Conservation (phyloP, 352 stramenopile species). For the Phytophthora sojae region DNA sequence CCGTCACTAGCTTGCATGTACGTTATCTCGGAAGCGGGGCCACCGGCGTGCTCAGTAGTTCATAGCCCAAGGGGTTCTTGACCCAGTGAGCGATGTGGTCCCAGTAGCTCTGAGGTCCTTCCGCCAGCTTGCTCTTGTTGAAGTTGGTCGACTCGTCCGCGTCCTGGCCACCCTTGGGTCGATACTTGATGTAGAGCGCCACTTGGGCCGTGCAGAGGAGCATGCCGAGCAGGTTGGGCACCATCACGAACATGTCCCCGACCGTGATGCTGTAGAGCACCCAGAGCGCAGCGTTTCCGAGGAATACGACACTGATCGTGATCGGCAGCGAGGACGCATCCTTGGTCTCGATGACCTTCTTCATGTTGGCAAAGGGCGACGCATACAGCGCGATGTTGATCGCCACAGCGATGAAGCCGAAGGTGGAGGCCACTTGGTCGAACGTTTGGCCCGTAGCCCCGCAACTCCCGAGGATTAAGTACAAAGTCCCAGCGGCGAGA, state of each 20-base stretch:
- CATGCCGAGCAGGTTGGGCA: slow-evolving; percentile 42
- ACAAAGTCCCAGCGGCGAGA: slow-evolving; percentile 26
- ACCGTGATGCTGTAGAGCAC: slow-evolving; percentile 31
- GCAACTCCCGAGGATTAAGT: slow-evolving; percentile 34
- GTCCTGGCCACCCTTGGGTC: not conserved
- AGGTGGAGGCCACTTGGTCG: slow-evolving; percentile 32
- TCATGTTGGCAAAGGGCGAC: slow-evolving; percentile 42
- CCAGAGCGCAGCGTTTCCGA: slow-evolving; percentile 42
- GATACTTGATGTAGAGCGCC: slow-evolving; percentile 40
- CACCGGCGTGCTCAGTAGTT: slow-evolving; percentile 23
- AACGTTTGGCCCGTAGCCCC: slow-evolving; percentile 38
- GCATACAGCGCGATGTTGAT: slow-evolving; percentile 43
- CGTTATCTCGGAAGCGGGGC: slow-evolving; percentile 29
- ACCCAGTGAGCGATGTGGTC: slow-evolving; percentile 22
- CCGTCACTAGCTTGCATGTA: not conserved
- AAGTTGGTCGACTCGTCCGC: slow-evolving; percentile 20
- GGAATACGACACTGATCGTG: slow-evolving; percentile 35
- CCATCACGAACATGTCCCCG: slow-evolving; percentile 39
- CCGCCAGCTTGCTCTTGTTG: slow-evolving; percentile 19
- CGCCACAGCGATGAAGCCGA: slow-evolving; percentile 37
- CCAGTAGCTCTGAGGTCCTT: slow-evolving; percentile 11
- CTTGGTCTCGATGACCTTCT: slow-evolving; percentile 44
- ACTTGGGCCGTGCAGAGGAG: slow-evolving; percentile 38
- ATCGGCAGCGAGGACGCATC: slow-evolving; percentile 40
- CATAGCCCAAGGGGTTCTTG: slow-evolving; percentile 34